A percentile compares a stretch with the other conserved stretches of the same genome.
These are phyloP conservation scores for Phaeosphaeria sp. DNA, from an alignment of 2,329 filamentous ascomycete genomes.

Conservation along the genomic window DNA sequence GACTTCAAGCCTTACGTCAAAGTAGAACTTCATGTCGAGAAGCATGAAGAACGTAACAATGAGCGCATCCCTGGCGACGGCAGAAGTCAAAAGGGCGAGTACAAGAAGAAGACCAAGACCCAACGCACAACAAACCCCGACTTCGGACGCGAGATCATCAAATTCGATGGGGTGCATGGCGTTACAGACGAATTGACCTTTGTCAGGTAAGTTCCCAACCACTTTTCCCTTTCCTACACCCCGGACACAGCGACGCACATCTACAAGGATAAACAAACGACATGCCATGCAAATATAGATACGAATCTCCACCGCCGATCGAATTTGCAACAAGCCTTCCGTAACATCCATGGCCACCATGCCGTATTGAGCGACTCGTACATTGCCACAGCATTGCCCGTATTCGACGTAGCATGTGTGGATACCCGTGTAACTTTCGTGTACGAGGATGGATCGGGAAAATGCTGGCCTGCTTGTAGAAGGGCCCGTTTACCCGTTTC, in stretches of 20 bases:
- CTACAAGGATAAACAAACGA: neutral
- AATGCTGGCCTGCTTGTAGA: neutral
- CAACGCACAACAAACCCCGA: slow-evolving; percentile 53
- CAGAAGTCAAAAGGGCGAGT: slow-evolving; percentile 61
- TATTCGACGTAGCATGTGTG: neutral
- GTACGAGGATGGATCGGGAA: slow-evolving; percentile 1
- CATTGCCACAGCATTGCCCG: slow-evolving; percentile 2
- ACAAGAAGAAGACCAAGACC: slow-evolving; percentile 55
- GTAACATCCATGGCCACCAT: neutral
- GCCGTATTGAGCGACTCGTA: neutral
- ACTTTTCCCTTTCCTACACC: slow-evolving; percentile 3
- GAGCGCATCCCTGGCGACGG: slow-evolving; percentile 55
- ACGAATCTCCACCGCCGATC: neutral
- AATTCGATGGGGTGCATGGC: slow-evolving; percentile 51
- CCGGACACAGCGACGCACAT: slow-evolving; percentile 3
- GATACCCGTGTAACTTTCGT: neutral
- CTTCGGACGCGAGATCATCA: slow-evolving; percentile 53
- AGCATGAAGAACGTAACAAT: slow-evolving; percentile 56
- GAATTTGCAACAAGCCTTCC: neutral
- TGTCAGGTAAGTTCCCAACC: slow-evolving; percentile 51
- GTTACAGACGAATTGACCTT: slow-evolving; percentile 58
- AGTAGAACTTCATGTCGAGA: slow-evolving; percentile 82
- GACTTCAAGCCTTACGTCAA: slow-evolving; percentile 78
- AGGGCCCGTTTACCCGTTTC: neutral
- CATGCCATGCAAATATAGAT: neutral